These are phyloP conservation scores for Cryphonectria carpinicola DNA, from an alignment of 2,329 filamentous ascomycete species.

Conservation along the genomic window DNA sequence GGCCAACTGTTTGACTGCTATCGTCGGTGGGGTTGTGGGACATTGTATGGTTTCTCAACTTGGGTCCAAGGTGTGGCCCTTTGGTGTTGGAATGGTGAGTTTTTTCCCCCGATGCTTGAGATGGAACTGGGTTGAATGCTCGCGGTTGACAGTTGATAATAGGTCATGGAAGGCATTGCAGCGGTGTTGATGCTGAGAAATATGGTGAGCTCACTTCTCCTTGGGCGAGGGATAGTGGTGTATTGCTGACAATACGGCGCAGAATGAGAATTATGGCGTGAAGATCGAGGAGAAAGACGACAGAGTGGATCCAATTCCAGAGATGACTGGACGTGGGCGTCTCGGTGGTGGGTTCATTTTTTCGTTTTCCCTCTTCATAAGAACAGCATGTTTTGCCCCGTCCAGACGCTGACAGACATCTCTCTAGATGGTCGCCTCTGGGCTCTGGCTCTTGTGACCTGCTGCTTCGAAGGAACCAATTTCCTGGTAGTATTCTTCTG, in stretches of 20 bases:
- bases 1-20: slow-evolving; percentile 56
- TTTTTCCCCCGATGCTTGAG: not conserved
- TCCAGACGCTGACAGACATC: not conserved
- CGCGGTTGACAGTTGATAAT: not conserved
- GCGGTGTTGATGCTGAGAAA: slow-evolving; percentile 37
- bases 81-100: slow-evolving; percentile 48
- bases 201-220: slow-evolving; percentile 30
- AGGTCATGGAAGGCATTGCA: slow-evolving; percentile 36
- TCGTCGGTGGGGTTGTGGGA: slow-evolving; percentile 52
- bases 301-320: not conserved
- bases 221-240: accelerated
- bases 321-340: not conserved
- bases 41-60: slow-evolving; percentile 51
- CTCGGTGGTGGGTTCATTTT: slow-evolving; percentile 22
- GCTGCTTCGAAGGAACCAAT: slow-evolving; percentile 41
- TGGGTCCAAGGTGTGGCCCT: slow-evolving; percentile 53
- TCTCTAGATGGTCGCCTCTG: slow-evolving; percentile 36
- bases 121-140: not conserved
- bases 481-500: slow-evolving; percentile 41
- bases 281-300: not conserved
- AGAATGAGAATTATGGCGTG: slow-evolving; percentile 30
- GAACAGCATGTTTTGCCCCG: not conserved
- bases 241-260: not conserved
- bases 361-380: not conserved
- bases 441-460: slow-evolving; percentile 39